Conservation (phyloP, 164 flowering plant genomes). For the Tetrastigma voinierianum region DNA sequence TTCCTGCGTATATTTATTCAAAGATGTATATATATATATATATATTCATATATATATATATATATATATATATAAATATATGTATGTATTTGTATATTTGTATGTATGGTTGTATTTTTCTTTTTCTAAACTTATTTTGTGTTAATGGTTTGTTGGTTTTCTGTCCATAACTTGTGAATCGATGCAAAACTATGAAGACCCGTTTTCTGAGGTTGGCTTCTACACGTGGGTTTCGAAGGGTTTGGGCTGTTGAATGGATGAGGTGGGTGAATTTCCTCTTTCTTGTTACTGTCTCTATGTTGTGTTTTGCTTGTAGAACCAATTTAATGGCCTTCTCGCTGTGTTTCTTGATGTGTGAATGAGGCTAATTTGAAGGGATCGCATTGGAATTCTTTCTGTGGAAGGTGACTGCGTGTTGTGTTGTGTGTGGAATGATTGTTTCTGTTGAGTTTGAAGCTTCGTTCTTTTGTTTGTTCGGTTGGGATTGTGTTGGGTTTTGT, state of each 20-base stretch:
- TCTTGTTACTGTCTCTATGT: constrained; percentile 1
- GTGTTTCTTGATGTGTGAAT: constrained; percentile 1
- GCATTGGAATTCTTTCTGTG: constrained; percentile 18
- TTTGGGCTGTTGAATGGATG: constrained; percentile 9
- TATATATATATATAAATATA: constrained; percentile 1
- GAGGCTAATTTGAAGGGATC: constrained; percentile 24
- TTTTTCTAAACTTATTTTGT: neutral
- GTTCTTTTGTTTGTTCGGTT: neutral
- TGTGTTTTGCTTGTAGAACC: neutral
- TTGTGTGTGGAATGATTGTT: neutral
- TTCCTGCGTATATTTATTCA: constrained; percentile 4
- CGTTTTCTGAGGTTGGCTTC: constrained; percentile 17
- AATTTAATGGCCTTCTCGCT: constrained; percentile 7
- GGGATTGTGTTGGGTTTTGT: neutral
- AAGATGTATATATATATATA: neutral
- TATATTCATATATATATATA: neutral
- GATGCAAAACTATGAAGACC: constrained; percentile 23
- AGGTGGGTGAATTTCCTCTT: constrained; percentile 14
- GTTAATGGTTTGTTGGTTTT: constrained; percentile 25
- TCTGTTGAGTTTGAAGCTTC: neutral
- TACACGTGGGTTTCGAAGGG: constrained; percentile 16
- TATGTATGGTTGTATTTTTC: too few species aligned
- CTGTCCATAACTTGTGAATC: constrained; percentile 21
- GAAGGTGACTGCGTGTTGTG: constrained; percentile 2
- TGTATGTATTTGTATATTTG: neutral